A percentile compares a stretch with the other conserved stretches of the same genome.
Evolutionary conservation across 257 asterid genomes (phyloP).

Genomic region (Fraxinus cuspidata): DNA sequence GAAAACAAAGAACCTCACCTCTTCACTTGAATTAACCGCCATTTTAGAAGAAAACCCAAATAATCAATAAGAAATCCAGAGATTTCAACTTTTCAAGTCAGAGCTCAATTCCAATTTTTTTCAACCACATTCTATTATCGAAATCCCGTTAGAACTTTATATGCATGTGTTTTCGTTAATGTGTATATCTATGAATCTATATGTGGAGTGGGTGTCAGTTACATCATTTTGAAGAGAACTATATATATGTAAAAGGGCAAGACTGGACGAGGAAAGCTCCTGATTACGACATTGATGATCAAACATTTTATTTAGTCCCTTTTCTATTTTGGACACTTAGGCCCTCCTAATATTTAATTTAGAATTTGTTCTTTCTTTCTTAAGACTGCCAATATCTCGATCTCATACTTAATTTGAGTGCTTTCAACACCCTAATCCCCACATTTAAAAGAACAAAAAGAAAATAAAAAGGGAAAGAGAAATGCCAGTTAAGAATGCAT

Average conservation of each 20-base stretch:
- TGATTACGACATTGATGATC: constrained; percentile 34
- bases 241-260: background rate
- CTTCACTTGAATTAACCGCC: constrained; percentile 38
- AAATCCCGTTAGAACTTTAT: background rate
- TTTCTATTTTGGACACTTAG: no score
- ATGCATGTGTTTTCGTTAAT: background rate
- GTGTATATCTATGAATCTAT: background rate
- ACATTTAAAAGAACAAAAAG: no score
- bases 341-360: no score
- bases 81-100: constrained; percentile 17
- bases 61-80: background rate
- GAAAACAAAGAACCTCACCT: constrained; percentile 23
- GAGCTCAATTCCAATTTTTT: background rate
- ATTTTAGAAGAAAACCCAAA: constrained; percentile 20
- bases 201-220: background rate
- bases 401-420: no score
- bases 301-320: constrained; percentile 18
- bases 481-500: no score
- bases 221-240: background rate
- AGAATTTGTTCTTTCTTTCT: no score
- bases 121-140: constrained; percentile 19
- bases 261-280: constrained; percentile 32
- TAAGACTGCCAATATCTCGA: no score
- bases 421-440: no score
- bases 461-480: no score